Evolutionary conservation across 257 asterid genomes (phyloP), one percentile per base, ranked within the genome.

Genomic region (Henckelia pumila): DNA sequence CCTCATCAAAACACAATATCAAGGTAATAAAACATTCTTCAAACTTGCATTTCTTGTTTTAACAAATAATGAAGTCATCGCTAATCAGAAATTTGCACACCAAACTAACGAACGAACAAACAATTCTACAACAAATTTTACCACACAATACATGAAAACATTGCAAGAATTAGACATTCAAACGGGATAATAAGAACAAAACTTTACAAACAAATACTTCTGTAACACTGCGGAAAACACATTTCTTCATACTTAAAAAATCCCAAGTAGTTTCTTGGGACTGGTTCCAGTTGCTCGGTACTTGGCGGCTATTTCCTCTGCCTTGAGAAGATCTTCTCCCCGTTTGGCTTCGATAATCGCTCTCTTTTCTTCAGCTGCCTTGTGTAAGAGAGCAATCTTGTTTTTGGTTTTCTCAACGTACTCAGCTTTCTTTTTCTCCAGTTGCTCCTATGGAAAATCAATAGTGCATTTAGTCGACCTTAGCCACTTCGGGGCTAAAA

Each of bases 291-390:
- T 92, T 72, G 98, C 97, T 0, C 93, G 85, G 35, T 83, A 84
- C 72, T 89, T 92, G 24, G 96, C 98, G 1, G 98, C 92, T 7
- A 7, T 26, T 77, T 92, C 98, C 85, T 89, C 98, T 29, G 96
- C 98, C 75, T 89, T 89, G 61, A 92, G 91, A 69, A 89, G 77
- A 63, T 88, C 97, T 82, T 92, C 98, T 4, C 96, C 97, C 5
- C 91, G 85, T 76, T 76, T 82, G 19, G 91, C 96, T 69, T 92
- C 95, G 58, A 86, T 76, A 28, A 67, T 72, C 1, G 97, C 96
- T 62, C 89, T 71, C 71, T 87, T 89, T 59, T 92, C 98, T 73
- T 92, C 98, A 0, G 98, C 97, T 56, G 64, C 56, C 82, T 82
- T 92, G 86, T 88, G 98, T 63, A 89, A 32, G 13, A 76, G 74